Percentiles rank a stretch among this genome's conserved stretches.
Conservation (phyloP, 2,329 filamentous ascomycete species). For the Colletotrichum karsti region DNA sequence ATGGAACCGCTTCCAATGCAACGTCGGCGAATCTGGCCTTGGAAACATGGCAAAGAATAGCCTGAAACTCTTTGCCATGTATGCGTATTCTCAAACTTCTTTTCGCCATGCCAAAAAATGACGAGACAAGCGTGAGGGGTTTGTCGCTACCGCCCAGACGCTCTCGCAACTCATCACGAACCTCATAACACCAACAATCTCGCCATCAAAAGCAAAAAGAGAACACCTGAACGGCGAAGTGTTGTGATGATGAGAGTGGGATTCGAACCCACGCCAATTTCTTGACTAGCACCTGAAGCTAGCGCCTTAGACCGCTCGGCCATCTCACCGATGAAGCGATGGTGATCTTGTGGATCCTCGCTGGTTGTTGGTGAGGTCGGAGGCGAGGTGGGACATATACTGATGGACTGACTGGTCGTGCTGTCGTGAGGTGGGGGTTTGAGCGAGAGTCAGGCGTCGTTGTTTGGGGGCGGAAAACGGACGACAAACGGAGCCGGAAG, state of each 20-base stretch:
- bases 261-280: background rate
- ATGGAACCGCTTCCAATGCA: background rate
- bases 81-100: background rate
- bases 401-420: background rate
- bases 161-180: background rate
- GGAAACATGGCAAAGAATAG: background rate
- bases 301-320: constrained; percentile 14
- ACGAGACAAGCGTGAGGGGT: too few species aligned
- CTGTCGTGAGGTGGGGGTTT: background rate
- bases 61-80: background rate
- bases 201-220: background rate
- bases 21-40: background rate
- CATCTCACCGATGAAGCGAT: background rate
- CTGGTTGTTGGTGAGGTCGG: background rate
- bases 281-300: constrained; percentile 10
- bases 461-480: background rate
- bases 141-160: too few species aligned
- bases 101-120: too few species aligned
- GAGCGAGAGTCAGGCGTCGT: background rate
- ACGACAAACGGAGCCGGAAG: background rate
- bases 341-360: background rate
- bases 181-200: background rate
- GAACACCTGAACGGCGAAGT: background rate
- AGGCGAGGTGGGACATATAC: background rate
- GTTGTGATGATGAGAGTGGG: background rate